Conservation (phyloP, 495 filamentous ascomycete species). For the Neurospora discreta region DNA sequence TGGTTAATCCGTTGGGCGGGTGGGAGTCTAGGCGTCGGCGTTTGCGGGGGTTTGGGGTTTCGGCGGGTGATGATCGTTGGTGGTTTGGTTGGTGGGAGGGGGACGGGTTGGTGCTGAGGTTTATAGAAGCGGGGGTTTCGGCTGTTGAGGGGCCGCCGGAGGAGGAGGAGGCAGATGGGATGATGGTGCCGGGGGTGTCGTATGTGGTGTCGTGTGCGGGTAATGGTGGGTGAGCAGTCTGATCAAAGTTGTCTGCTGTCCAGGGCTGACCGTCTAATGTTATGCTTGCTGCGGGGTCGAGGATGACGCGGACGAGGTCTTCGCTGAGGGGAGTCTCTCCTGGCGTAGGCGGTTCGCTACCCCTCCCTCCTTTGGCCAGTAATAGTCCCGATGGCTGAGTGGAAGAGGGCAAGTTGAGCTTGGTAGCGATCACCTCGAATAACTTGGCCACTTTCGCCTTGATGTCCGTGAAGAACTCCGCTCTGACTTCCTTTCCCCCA, state of each 20-base stretch:
- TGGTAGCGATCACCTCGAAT: constrained; percentile 70
- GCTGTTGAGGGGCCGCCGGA: constrained; percentile 15
- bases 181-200: constrained; percentile 4
- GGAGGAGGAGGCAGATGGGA: constrained; percentile 19
- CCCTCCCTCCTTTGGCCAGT: constrained; percentile 44
- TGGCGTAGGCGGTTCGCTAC: constrained; percentile 48
- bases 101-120: background rate
- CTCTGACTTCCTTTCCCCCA: constrained; percentile 15
- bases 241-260: constrained; percentile 14
- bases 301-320: constrained; percentile 54
- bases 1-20: constrained; percentile 18
- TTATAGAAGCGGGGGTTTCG: constrained; percentile 20
- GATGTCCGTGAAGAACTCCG: constrained; percentile 59
- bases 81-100: background rate
- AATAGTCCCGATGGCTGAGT: constrained; percentile 58
- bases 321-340: constrained; percentile 62
- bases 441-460: constrained; percentile 60
- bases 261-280: constrained; percentile 54
- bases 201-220: constrained; percentile 1
- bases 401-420: constrained; percentile 56
- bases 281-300: constrained; percentile 59
- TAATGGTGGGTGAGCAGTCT: background rate
- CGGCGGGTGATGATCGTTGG: background rate
- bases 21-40: constrained; percentile 16
- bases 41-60: background rate